Conservation (phyloP, 2,329 filamentous ascomycete genomes). For the Colletotrichum sp. region DNA sequence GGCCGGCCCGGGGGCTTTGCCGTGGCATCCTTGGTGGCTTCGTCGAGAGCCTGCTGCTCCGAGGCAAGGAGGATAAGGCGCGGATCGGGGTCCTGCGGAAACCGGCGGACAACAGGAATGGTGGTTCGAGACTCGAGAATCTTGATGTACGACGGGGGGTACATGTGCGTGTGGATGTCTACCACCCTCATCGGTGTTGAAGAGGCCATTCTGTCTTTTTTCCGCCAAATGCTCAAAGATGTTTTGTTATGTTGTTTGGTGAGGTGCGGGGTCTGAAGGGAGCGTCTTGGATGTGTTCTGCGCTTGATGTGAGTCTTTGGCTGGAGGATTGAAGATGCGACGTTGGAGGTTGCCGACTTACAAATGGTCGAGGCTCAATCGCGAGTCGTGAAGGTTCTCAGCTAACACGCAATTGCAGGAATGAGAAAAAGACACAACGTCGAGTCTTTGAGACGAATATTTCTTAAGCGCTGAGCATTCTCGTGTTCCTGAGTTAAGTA, state of each 20-base stretch:
- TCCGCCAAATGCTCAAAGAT: background rate
- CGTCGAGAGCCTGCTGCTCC: constrained; percentile 51
- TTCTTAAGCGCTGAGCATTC: background rate
- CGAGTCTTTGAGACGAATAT: background rate
- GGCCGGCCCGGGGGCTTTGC: constrained; percentile 76
- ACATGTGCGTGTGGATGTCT: constrained; percentile 75
- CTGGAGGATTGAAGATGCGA: background rate
- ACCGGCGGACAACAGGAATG: constrained; percentile 76
- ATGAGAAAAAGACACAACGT: background rate
- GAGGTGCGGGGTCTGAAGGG: background rate
- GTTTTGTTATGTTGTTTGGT: background rate
- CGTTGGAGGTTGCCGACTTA: background rate
- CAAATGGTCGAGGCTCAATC: background rate
- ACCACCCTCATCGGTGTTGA: constrained; percentile 50
- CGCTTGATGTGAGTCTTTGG: background rate
- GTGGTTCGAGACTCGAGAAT: constrained; percentile 63
- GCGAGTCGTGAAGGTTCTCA: background rate
- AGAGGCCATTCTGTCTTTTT: constrained; percentile 35
- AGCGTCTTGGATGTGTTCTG: background rate
- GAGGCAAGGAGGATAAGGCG: constrained; percentile 70
- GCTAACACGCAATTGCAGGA: background rate
- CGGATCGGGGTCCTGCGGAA: constrained; percentile 59
- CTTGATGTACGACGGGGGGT: constrained; percentile 66
- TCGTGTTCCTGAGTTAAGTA: constrained; percentile 4
- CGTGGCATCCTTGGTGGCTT: constrained; percentile 57